Base-by-base conservation (phyloP, 805 yeast genomes). In the Cyberlindnera euphorbiiphila region DNA sequence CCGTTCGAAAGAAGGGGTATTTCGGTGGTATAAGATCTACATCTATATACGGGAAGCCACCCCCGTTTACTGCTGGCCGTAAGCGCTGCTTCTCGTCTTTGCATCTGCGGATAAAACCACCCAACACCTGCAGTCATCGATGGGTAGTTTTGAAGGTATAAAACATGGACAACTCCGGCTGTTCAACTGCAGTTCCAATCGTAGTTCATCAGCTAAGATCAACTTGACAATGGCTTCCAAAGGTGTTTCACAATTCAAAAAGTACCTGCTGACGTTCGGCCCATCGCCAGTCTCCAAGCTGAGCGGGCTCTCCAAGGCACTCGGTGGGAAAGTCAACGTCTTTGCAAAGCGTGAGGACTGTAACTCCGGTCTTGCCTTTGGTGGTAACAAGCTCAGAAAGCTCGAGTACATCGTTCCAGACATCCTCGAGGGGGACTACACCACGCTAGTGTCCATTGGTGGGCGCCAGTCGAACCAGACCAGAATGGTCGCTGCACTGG, bases 321-420 rank as follows among this genome's bases (percentile, higher is more conserved):
- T 43, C 22, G 47, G 44, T 15, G 39, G 41, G n/a, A 43, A 43
- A 33, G 47, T 43, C 31, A 43, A 43, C 44, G 25, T 43, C 43
- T 43, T 27, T 26, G 47, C 47, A 15, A 43, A 43, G 41, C 41
- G 47, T 28, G 47, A 43, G 37, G 47, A 43, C 36, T 43, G 47
- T 25, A 43, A 43, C 40, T 43, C 47, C 13, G 47, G 47, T 18
- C 29, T 43, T 6, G 47, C 47, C 32, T 43, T 43, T 21, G 47
- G 47, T 40, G 47, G 47, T 36, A 43, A 43, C 38, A 43, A 43
- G 47, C 41, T 43, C 30, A 29, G 47, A 30, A 43, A 43, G 47
- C 37, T 43, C 24, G 47, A 43, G 36, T 43, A 43, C 42, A 43
- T 43, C 23, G 47, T 43, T 19, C 47, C 47, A 15, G 47, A 43